Conservation (phyloP, 2,329 filamentous ascomycete species). For the Domatiomyces globalis region DNA sequence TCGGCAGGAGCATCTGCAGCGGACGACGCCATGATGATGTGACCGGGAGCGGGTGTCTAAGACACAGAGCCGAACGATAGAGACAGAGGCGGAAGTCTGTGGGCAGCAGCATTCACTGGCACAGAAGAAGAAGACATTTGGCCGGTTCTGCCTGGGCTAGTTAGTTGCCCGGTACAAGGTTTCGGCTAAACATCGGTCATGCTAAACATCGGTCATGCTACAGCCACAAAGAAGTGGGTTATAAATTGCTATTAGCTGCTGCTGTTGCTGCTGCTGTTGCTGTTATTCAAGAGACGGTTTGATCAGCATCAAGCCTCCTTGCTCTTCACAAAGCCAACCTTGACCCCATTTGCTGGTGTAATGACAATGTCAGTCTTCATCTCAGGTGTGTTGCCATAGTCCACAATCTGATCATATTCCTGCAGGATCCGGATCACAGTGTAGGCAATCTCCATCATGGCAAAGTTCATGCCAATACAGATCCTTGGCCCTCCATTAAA, state of each 20-base stretch:
- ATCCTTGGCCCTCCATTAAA: constrained; percentile 41
- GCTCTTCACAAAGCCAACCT: constrained; percentile 16
- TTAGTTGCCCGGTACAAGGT: not conserved
- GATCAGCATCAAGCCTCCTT: not conserved
- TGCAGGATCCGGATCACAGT: constrained; percentile 31
- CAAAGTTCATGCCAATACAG: constrained; percentile 47
- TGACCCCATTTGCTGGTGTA: constrained; percentile 16
- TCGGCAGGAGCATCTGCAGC: constrained; percentile 12
- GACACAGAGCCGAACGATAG: not conserved
- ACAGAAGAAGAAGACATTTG: not conserved
- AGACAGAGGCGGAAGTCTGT: not conserved
- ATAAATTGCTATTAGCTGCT: not conserved
- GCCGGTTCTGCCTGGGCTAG: not conserved
- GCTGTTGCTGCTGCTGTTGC: not conserved
- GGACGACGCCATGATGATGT: constrained; percentile 9
- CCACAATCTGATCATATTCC: constrained; percentile 26
- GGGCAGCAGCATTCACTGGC: not conserved
- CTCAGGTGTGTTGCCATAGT: constrained; percentile 14
- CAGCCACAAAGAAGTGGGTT: not conserved
- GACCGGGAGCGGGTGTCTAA: not conserved
- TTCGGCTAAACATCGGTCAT: not conserved
- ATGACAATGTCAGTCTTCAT: constrained; percentile 16
- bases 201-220: not conserved
- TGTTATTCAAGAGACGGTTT: not conserved
- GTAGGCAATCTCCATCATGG: constrained; percentile 44